A percentile compares a stretch with the other conserved stretches of the same genome.
phyloP scores from a whole-genome alignment of 1,284 basidiomycete species.

The Exsudoporus floridanus region DNA sequence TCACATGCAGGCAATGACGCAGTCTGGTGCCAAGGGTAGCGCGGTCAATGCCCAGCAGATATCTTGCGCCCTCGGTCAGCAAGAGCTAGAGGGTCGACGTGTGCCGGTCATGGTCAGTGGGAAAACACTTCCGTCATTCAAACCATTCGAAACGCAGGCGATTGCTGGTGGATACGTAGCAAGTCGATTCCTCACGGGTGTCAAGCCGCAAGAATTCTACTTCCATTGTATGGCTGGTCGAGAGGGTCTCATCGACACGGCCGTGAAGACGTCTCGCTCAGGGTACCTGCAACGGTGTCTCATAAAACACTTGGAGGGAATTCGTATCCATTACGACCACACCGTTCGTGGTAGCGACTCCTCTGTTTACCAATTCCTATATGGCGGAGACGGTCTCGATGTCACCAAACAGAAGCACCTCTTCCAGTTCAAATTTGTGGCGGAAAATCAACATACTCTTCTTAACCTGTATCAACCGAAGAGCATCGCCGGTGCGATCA shows the following conservation, averaged over 20 bases:
- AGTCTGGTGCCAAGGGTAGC: slow-evolving; percentile 97
- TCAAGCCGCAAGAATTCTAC: slow-evolving; percentile 99
- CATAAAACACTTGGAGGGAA: slow-evolving; percentile 97
- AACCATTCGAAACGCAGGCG: slow-evolving; percentile 93
- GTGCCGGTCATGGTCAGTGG: slow-evolving; percentile 99
- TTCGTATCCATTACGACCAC: slow-evolving; percentile 96
- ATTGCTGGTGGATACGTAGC: slow-evolving; percentile 99
- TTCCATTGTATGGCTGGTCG: slow-evolving; percentile 99
- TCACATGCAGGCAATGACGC: slow-evolving; percentile 99
- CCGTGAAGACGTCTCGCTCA: slow-evolving; percentile 98
- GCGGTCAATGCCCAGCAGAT: slow-evolving; percentile 98
- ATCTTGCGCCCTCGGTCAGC: slow-evolving; percentile 95
- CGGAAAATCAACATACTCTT: slow-evolving; percentile 83
- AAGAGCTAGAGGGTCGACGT: slow-evolving; percentile 96
- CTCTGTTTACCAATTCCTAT: slow-evolving; percentile 94
- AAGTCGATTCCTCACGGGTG: slow-evolving; percentile 98
- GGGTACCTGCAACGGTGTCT: slow-evolving; percentile 98
- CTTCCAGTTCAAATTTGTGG: slow-evolving; percentile 91
- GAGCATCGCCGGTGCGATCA: slow-evolving; percentile 59
- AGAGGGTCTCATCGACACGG: slow-evolving; percentile 98
- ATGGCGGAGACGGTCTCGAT: slow-evolving; percentile 96
- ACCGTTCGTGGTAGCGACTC: slow-evolving; percentile 96
- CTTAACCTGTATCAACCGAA: slow-evolving; percentile 73
- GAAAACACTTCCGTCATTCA: slow-evolving; percentile 97
- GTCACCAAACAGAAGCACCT: slow-evolving; percentile 95